Evolutionary conservation across 305 asterid genomes (phyloP), one percentile per base, ranked within the genome.

Genomic region (Fraxinus baroniana): DNA sequence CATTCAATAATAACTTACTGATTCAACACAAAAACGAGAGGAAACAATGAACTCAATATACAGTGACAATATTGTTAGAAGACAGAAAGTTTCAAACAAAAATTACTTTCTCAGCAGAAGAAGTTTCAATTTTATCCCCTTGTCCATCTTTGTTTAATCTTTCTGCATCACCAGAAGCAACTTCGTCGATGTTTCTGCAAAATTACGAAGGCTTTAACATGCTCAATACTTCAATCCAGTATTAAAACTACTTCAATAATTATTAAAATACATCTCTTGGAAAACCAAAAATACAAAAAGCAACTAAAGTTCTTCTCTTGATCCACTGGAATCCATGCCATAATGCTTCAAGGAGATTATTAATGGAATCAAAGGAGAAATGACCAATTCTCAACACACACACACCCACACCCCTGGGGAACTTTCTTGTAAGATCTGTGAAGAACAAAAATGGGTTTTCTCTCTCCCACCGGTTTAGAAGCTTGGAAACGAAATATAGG

Each of bases 131-230:
- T 83, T 87, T 86, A 76, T 55, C 84, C 83, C 86, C 89, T 87
- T 85, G 93, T 83, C 87, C 91, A 57, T 84, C 86, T 83, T 84
- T 91, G 84, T 87, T 86, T 80, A 89, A 84, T 74, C 79, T 78
- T 74, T 85, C 93, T 78, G 88, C 84, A 86, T 85, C 90, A 77
- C 80, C 89, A 44, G 95, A 83, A 85, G 86, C 97, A 88, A 55
- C 95, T 81, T 91, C 98, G 83, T 97, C 97, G 3, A 95, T 86
- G 86, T 95, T 91, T 88, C 99, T 97, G 90, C 88, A 90, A 88
- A 82, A 71, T 74, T 39, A 49, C 78, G 74, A 76, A 87, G 73
- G 37, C 81, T 30, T 32, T 80, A 32, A 74, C 71, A 76, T 35
- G 84, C 75, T 76, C 84, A 81, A 66, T 41, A 79, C 77, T 52